Conservation (phyloP, 2,329 filamentous ascomycete genomes). For the Calonectria multiphialidica region DNA sequence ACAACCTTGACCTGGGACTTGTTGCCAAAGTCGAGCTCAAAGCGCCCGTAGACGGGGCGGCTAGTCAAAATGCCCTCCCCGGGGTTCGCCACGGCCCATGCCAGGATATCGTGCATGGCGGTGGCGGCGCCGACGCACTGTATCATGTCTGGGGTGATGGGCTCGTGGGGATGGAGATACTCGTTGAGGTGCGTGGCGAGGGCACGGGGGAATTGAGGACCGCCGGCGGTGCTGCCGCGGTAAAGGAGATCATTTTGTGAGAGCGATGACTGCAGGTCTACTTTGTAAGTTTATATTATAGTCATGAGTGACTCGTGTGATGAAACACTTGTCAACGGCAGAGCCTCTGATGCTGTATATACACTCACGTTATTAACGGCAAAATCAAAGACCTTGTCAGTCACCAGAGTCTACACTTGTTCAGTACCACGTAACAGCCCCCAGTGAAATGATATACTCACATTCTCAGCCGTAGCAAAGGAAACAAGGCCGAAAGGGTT, state of each 20-base stretch:
- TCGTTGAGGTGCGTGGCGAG: constrained; percentile 54
- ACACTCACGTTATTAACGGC: constrained; percentile 46
- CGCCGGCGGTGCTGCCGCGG: constrained; percentile 50
- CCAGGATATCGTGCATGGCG: constrained; percentile 54
- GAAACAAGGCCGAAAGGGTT: constrained; percentile 59
- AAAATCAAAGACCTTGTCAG: constrained; percentile 48
- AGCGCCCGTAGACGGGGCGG: constrained; percentile 60
- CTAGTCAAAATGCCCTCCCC: constrained; percentile 55
- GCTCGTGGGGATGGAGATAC: constrained; percentile 47
- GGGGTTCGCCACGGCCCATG: constrained; percentile 52
- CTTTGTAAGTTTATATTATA: background rate
- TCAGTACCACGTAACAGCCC: background rate
- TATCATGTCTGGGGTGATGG: constrained; percentile 48
- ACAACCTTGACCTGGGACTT: constrained; percentile 57
- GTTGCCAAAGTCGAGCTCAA: constrained; percentile 61
- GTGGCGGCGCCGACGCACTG: constrained; percentile 51
- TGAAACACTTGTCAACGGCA: background rate
- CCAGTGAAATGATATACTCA: background rate
- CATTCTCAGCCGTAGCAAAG: constrained; percentile 63
- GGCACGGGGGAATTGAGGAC: constrained; percentile 47
- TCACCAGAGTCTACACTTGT: constrained; percentile 52
- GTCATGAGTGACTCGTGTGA: background rate
- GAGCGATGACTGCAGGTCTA: constrained; percentile 30
- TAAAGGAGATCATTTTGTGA: constrained; percentile 51
- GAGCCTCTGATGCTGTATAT: background rate